These are phyloP conservation scores for Alternaria triticina DNA, from an alignment of 2,329 filamentous ascomycete species.

Conservation along the genomic window DNA sequence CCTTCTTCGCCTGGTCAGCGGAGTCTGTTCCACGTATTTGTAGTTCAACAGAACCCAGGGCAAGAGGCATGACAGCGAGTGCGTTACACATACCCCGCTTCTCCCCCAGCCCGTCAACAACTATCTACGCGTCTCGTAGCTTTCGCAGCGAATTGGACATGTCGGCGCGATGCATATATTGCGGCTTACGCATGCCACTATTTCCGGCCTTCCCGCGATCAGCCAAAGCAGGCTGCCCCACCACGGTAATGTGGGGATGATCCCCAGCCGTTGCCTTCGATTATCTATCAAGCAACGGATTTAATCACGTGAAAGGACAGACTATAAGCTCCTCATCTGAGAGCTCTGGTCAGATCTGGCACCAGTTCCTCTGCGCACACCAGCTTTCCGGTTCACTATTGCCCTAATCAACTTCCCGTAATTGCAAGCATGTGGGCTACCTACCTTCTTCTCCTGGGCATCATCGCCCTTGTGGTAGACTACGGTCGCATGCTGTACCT, in stretches of 20 bases:
- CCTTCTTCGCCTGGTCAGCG: neutral
- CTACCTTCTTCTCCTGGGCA: neutral
- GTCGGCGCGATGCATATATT: neutral
- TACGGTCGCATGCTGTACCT: slow-evolving; percentile 59
- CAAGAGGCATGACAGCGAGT: neutral
- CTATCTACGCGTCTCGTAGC: neutral
- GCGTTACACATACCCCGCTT: neutral
- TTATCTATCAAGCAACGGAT: too few relatives aligned
- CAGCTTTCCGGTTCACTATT: neutral
- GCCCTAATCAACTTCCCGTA: rapidly evolving
- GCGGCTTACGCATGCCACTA: neutral
- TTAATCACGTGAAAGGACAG: too few relatives aligned
- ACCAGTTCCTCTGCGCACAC: rapidly evolving
- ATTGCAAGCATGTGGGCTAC: neutral
- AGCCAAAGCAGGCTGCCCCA: neutral
- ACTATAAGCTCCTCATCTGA: neutral
- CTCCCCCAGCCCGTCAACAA: neutral
- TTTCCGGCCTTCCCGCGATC: neutral
- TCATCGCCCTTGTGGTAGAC: slow-evolving; percentile 43
- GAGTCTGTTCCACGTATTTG: neutral
- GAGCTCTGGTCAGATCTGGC: rapidly evolving
- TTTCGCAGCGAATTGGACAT: neutral
- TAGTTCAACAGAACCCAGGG: neutral
- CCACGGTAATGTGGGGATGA: neutral
- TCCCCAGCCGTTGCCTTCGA: too few relatives aligned